These are phyloP conservation scores for Magnaporthiopsis poae DNA, from an alignment of 2,329 filamentous ascomycete genomes.

Conservation along the genomic window DNA sequence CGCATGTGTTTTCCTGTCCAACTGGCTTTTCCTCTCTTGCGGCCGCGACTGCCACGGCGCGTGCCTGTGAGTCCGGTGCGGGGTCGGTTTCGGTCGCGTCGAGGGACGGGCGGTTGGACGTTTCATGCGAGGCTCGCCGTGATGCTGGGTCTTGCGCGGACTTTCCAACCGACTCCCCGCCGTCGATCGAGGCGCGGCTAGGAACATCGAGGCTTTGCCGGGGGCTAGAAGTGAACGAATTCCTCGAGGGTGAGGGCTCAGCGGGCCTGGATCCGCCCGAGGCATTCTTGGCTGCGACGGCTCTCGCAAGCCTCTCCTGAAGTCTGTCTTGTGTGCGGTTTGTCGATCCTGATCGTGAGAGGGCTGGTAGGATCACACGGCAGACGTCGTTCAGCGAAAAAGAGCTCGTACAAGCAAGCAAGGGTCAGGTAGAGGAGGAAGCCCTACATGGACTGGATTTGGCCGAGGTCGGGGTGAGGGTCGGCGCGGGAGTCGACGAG, in stretches of 20 bases:
- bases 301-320: constrained; percentile 80
- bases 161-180: constrained; percentile 14
- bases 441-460: constrained; percentile 25
- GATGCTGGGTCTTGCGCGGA: constrained; percentile 1
- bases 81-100: constrained; percentile 4
- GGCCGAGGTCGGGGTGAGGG: constrained; percentile 22
- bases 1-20: not conserved
- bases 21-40: not conserved
- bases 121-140: constrained; percentile 12
- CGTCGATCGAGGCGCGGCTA: constrained; percentile 23
- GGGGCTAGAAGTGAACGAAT: constrained; percentile 28
- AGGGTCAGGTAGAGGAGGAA: not conserved
- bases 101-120: constrained; percentile 10
- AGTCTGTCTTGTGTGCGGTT: constrained; percentile 65
- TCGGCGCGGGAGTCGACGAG: constrained; percentile 18
- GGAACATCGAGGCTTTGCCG: constrained; percentile 31
- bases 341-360: constrained; percentile 56
- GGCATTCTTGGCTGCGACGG: constrained; percentile 61
- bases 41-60: not conserved
- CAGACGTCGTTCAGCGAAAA: constrained; percentile 10
- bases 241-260: constrained; percentile 35
- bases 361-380: constrained; percentile 23
- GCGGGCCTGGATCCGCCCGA: constrained; percentile 32
- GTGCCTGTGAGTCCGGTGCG: not conserved
- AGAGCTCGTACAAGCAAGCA: constrained; percentile 11